Evolutionary conservation across 2,329 filamentous ascomycete genomes (phyloP).

Genomic region (Cucurbitaria berberidis): DNA sequence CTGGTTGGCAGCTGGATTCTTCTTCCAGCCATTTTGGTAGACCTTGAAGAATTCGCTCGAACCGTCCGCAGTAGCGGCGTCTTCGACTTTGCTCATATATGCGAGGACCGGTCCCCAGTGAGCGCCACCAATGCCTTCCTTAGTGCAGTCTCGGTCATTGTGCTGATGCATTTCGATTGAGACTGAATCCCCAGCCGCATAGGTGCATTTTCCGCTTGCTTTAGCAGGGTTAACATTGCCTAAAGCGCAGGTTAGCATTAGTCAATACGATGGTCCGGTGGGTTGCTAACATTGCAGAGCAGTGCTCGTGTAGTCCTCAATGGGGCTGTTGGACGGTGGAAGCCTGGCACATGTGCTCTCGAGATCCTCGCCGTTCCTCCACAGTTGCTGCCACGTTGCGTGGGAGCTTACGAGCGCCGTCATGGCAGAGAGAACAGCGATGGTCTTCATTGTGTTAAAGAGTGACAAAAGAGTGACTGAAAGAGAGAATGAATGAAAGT

Average conservation of each 20-base stretch:
- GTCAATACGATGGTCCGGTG: neutral
- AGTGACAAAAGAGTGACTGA: slow-evolving; percentile 34
- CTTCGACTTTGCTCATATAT: slow-evolving; percentile 54
- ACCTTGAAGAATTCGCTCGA: slow-evolving; percentile 59
- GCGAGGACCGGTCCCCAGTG: slow-evolving; percentile 62
- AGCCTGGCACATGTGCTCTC: slow-evolving; percentile 38
- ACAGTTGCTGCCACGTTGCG: slow-evolving; percentile 40
- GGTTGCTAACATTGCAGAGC: slow-evolving; percentile 31
- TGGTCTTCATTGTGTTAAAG: slow-evolving; percentile 35
- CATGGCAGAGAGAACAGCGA: slow-evolving; percentile 34
- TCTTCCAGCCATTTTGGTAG: slow-evolving; percentile 49
- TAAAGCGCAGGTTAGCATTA: slow-evolving; percentile 1
- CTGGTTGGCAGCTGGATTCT: slow-evolving; percentile 43
- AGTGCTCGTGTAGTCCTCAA: slow-evolving; percentile 39
- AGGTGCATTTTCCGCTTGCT: slow-evolving; percentile 34
- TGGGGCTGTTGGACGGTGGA: slow-evolving; percentile 36
- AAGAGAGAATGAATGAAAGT: slow-evolving; percentile 11
- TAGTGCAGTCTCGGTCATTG: slow-evolving; percentile 28
- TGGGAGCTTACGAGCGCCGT: slow-evolving; percentile 35
- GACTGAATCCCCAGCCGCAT: slow-evolving; percentile 34
- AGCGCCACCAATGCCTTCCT: slow-evolving; percentile 39
- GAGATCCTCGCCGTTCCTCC: slow-evolving; percentile 40
- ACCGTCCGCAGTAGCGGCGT: slow-evolving; percentile 52
- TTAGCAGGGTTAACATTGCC: slow-evolving; percentile 35
- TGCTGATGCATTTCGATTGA: slow-evolving; percentile 43